Evolutionary conservation across 345 rosid genomes (phyloP).

Genomic region (Geranium rotundifolium): DNA sequence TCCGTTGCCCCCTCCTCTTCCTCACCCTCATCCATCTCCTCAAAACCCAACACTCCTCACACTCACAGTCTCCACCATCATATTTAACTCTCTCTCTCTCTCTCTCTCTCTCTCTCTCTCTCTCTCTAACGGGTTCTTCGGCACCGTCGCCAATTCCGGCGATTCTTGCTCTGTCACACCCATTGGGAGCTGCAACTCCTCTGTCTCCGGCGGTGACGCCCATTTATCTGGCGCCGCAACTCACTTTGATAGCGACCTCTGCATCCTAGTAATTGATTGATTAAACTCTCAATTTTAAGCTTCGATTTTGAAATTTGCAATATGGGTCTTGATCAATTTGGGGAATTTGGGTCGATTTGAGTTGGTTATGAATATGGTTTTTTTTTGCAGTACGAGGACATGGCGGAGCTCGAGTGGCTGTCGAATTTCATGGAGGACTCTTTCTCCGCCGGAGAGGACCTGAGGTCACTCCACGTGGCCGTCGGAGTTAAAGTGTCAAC

Average conservation of each 20-base stretch:
- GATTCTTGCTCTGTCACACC: constrained; percentile 35
- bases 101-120: too few relatives aligned
- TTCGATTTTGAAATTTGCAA: not conserved
- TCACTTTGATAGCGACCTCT: constrained; percentile 43
- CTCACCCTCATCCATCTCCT: too few relatives aligned
- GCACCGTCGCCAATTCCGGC: constrained; percentile 25
- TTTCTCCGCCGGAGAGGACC: constrained; percentile 38
- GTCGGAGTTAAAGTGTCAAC: constrained; percentile 36
- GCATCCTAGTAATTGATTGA: constrained; percentile 42
- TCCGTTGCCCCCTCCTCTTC: too few relatives aligned
- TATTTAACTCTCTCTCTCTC: too few relatives aligned
- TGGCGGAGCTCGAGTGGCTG: constrained; percentile 76
- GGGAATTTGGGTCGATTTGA: not conserved
- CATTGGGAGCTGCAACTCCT: constrained; percentile 32
- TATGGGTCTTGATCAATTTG: too few relatives aligned
- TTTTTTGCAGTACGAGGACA: constrained; percentile 41
- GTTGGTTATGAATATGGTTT: not conserved
- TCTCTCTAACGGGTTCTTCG: constrained; percentile 31
- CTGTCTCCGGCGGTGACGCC: constrained; percentile 29
- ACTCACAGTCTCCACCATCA: too few relatives aligned
- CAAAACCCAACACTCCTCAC: too few relatives aligned
- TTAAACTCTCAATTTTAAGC: not conserved
- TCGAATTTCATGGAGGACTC: constrained; percentile 75
- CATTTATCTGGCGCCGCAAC: constrained; percentile 11
- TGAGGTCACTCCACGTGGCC: constrained; percentile 24